Conservation (phyloP, 768 basidiomycete genomes). For the Auriscalpium orientale region DNA sequence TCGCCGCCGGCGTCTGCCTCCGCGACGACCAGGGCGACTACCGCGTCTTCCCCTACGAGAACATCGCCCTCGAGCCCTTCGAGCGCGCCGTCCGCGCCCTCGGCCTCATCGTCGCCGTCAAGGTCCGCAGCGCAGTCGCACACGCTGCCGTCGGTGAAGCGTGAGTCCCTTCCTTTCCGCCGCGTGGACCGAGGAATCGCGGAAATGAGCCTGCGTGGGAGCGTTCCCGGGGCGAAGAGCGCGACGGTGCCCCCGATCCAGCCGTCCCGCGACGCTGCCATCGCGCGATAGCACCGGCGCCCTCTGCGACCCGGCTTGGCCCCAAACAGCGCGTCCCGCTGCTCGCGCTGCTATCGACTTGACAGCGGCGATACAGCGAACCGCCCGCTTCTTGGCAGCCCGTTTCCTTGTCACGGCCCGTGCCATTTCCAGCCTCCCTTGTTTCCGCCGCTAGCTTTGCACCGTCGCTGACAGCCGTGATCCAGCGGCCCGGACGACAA, state of each 20-base stretch:
- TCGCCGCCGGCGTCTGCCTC: conserved; percentile 41
- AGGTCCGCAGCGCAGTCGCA: conserved; percentile 41
- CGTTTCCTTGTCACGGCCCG: neutral
- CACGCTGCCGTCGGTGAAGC: conserved; percentile 45
- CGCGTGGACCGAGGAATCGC: neutral
- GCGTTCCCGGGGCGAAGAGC: neutral
- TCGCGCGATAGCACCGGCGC: too few relatives aligned
- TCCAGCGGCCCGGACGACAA: conserved; percentile 24
- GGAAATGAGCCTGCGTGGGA: neutral
- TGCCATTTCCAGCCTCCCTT: neutral
- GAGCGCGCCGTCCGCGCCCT: conserved; percentile 44
- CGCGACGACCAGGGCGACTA: conserved; percentile 41
- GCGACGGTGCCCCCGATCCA: too few relatives aligned
- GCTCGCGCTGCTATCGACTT: neutral
- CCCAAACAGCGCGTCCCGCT: too few relatives aligned
- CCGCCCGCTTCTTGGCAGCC: neutral
- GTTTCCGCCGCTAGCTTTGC: neutral
- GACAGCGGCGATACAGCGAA: neutral
- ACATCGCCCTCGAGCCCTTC: conserved; percentile 45
- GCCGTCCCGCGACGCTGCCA: too few relatives aligned
- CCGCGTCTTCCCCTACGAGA: conserved; percentile 50
- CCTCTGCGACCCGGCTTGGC: too few relatives aligned
- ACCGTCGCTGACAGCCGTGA: neutral
- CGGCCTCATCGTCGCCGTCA: conserved; percentile 50
- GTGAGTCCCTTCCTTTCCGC: conserved; percentile 18